Base-by-base conservation (phyloP, 495 filamentous ascomycete genomes). In the Extremus antarcticus region DNA sequence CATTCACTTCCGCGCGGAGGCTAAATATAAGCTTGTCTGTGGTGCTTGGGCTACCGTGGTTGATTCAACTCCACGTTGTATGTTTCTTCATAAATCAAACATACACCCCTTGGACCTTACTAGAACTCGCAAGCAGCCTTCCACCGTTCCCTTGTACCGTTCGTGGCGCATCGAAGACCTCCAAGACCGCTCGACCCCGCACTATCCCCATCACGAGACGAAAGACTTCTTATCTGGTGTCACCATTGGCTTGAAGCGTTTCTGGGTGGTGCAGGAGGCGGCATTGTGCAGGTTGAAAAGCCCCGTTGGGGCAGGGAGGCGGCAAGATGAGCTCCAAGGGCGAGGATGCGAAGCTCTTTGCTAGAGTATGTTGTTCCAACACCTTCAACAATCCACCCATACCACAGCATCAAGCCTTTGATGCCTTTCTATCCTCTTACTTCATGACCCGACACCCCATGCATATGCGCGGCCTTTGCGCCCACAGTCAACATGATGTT, bases 271-370 rank as follows among this genome's bases (percentile, higher is more conserved):
- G 41, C 41, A 45, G 8, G 46, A 25, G 21, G 46, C 46, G 21
- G 46, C 19, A 48, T 13, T 20, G 9, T 48, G 46, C 46, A 48
- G 23, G 21, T 9, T 13, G 29, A 35, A 13, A n/a, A 7, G 29
- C 29, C 29, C 29, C 8, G 8, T 45, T 17, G 46, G 20, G 46
- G 8, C 13, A 23, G 19, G 11, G 11, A 54, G 51, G 41, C 41
- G 46, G 24, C 73, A 81, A 61, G 59, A 91, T 89, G 83, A 85
- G 81, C 74, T 79, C 85, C 53, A 76, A 80, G 70, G 88, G 86
- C 72, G 87, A 90, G 72, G 92, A 98, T 81, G 94, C 92, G 74
- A 96, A 95, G 80, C 83, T 98, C 74, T 99, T 99, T 77, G 90
- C 94, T 63, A 84, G 94, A 74, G 92, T 99, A 91, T 70, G 89